Percentiles rank a stretch among this genome's conserved stretches.
phyloP scores from a whole-genome alignment of 495 filamentous ascomycete species.

The Penicillium angulare region DNA sequence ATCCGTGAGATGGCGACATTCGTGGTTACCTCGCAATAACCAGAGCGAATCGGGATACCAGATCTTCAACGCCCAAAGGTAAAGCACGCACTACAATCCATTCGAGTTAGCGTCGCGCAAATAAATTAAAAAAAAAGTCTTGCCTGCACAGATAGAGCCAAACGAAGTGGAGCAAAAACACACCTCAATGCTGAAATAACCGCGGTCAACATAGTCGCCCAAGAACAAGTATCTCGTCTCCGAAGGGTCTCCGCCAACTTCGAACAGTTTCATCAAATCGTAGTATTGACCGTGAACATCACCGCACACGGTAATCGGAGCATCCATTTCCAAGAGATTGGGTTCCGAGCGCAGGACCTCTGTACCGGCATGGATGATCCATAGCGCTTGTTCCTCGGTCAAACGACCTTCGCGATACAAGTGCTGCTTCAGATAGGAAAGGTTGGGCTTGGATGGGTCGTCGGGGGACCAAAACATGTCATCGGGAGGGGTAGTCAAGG shows the following conservation, averaged over 20 bases:
- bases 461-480: conserved; percentile 76
- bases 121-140: not conserved
- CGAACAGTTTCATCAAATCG: conserved; percentile 98
- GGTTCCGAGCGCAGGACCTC: conserved; percentile 83
- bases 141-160: not conserved
- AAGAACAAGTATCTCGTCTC: conserved; percentile 96
- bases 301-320: conserved; percentile 98
- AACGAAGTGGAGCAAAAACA: conserved; percentile 8
- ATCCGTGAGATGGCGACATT: conserved; percentile 97
- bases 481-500: conserved; percentile 83
- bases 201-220: conserved; percentile 96
- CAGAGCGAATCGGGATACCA: conserved; percentile 98
- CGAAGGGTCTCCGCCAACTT: conserved; percentile 94
- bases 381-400: conserved; percentile 95
- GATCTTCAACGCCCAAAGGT: conserved; percentile 97
- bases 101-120: conserved; percentile 6
- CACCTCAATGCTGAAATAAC: conserved; percentile 97
- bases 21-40: conserved; percentile 95
- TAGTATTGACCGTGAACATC: conserved; percentile 99
- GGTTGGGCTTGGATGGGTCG: conserved; percentile 83
- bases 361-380: conserved; percentile 83
- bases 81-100: conserved; percentile 74
- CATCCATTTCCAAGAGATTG: conserved; percentile 98
- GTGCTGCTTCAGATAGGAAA: conserved; percentile 94
- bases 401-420: conserved; percentile 96